phyloP scores from a whole-genome alignment of 805 yeast genomes.

The Pichia deserticola region DNA sequence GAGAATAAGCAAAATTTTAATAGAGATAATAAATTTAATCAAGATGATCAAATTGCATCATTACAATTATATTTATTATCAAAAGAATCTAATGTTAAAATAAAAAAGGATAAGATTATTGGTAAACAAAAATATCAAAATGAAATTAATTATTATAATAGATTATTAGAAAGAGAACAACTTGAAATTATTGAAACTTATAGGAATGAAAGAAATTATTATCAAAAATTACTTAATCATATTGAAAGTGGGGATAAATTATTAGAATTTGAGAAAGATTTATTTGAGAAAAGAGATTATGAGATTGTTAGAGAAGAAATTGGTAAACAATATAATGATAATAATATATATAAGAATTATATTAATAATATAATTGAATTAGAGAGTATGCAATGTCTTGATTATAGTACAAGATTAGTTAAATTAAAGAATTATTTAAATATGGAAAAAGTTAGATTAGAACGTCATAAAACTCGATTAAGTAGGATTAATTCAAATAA shows the following conservation, averaged over 20 bases:
- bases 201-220: constrained; percentile 4
- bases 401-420: constrained; percentile 23
- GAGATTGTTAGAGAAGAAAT: constrained; percentile 24
- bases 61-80: constrained; percentile 14
- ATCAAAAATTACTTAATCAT: constrained; percentile 10
- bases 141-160: constrained; percentile 6
- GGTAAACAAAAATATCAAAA: not conserved
- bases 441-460: constrained; percentile 19
- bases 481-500: constrained; percentile 4
- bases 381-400: constrained; percentile 22
- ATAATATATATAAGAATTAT: constrained; percentile 20
- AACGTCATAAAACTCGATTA: constrained; percentile 18
- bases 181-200: constrained; percentile 5
- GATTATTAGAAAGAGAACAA: constrained; percentile 2
- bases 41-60: constrained; percentile 12
- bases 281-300: constrained; percentile 28
- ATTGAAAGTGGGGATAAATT: constrained; percentile 10
- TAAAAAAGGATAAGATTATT: not conserved
- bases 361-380: constrained; percentile 21
- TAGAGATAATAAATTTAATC: not conserved
- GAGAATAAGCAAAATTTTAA: no score
- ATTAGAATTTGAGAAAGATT: constrained; percentile 20
- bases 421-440: constrained; percentile 27
- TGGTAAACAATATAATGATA: constrained; percentile 20
- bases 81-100: constrained; percentile 5